Conservation (phyloP, 176 grass and related monocot genomes). For the Cenchrus purpureus region DNA sequence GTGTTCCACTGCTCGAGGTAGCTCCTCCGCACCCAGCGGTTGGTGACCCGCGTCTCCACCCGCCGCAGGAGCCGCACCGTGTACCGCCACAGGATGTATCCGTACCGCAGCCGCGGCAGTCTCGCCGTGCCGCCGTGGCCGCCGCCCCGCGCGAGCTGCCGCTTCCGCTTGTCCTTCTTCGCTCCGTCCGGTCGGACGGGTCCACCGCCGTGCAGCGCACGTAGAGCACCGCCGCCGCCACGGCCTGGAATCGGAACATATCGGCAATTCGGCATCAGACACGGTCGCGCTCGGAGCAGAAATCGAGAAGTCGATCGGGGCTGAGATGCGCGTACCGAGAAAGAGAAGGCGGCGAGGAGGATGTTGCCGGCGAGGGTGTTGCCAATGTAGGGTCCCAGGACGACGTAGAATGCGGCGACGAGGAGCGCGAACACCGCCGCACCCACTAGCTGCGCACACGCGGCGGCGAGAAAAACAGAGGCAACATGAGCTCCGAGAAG, state of each 20-base stretch:
- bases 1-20: conserved; percentile 85
- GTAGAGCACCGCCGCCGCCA: conserved; percentile 61
- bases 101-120: conserved; percentile 80
- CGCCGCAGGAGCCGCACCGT: conserved; percentile 53
- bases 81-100: conserved; percentile 74
- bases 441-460: conserved; percentile 63
- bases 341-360: conserved; percentile 69
- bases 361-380: conserved; percentile 55
- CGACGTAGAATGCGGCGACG: conserved; percentile 70
- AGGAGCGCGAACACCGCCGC: conserved; percentile 68
- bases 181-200: conserved; percentile 73
- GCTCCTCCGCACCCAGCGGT: conserved; percentile 75
- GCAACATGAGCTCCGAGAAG: not conserved
- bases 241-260: conserved; percentile 36
- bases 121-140: not conserved
- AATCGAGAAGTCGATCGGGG: not conserved
- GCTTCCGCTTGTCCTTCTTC: conserved; percentile 55
- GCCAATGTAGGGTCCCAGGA: conserved; percentile 79
- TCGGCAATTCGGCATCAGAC: not conserved
- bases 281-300: no score
- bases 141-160: conserved; percentile 41
- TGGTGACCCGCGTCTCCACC: conserved; percentile 64
- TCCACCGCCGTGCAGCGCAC: conserved; percentile 79
- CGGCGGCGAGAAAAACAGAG: not conserved
- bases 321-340: conserved; percentile 45